phyloP scores from a whole-genome alignment of 495 filamentous ascomycete genomes.

The Lasiosphaeriaceae sp. region DNA sequence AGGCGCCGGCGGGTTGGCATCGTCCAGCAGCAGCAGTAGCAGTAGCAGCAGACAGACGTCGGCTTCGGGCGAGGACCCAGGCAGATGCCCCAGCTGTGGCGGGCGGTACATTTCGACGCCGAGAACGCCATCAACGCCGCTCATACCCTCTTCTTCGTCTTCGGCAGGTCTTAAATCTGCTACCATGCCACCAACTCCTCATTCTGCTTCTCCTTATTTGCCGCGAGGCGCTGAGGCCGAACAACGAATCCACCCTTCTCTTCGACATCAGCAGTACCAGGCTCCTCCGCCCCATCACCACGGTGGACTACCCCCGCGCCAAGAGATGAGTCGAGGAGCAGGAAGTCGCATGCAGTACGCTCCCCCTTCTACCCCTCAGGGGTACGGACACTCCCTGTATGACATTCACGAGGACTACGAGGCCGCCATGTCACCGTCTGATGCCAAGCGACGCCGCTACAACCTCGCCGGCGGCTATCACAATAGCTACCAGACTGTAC shows the following conservation, averaged over 20 bases:
- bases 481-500: slow-evolving; percentile 2
- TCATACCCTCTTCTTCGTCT: slow-evolving; percentile 16
- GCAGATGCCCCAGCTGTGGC: slow-evolving; percentile 59
- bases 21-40: no score
- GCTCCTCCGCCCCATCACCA: not conserved
- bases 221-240: no score
- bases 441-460: slow-evolving; percentile 12
- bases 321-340: no score
- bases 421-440: not conserved
- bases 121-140: slow-evolving; percentile 50
- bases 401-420: slow-evolving; percentile 5
- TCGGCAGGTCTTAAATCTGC: not conserved
- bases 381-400: not conserved
- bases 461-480: not conserved
- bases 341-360: not conserved
- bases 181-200: no score
- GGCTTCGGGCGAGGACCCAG: slow-evolving; percentile 39
- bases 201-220: no score
- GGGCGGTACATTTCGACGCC: slow-evolving; percentile 60
- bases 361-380: not conserved
- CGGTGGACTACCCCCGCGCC: not conserved
- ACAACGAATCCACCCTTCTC: not conserved
- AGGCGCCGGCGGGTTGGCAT: slow-evolving; percentile 1
- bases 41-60: slow-evolving; percentile 18
- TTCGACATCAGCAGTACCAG: not conserved